These are phyloP conservation scores for Houttuynia cordata DNA, from an alignment of 164 flowering plant genomes.

Conservation along the genomic window DNA sequence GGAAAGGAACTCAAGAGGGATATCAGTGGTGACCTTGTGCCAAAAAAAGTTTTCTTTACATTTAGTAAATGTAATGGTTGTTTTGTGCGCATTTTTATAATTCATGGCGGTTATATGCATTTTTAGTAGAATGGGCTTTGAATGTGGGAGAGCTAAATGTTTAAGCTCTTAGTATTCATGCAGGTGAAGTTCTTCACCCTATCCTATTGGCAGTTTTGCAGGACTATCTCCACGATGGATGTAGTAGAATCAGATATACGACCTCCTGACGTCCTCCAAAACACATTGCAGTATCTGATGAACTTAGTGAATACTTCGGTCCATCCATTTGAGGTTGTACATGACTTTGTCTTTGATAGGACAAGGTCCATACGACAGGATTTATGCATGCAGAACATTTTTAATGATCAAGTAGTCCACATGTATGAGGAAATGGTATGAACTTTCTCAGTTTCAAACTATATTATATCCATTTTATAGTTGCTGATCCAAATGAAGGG, in stretches of 20 bases:
- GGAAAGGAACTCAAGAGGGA: no score
- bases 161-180: background rate
- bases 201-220: conserved; percentile 61
- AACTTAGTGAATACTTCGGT: conserved; percentile 39
- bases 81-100: no score
- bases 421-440: conserved; percentile 77
- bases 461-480: no score
- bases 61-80: no score
- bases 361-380: conserved; percentile 90
- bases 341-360: conserved; percentile 85
- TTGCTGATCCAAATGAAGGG: no score
- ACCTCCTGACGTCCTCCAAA: conserved; percentile 62
- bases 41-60: no score
- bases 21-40: no score
- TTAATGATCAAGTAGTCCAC: conserved; percentile 29
- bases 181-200: conserved; percentile 6
- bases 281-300: conserved; percentile 51
- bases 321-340: conserved; percentile 62
- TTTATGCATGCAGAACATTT: conserved; percentile 69
- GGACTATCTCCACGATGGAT: conserved; percentile 47
- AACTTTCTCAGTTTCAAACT: background rate
- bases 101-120: no score
- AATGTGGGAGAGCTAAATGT: no score
- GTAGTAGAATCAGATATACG: conserved; percentile 57
- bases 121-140: no score